Conservation (phyloP, 305 asterid genomes). For the Fraxinus ornus region DNA sequence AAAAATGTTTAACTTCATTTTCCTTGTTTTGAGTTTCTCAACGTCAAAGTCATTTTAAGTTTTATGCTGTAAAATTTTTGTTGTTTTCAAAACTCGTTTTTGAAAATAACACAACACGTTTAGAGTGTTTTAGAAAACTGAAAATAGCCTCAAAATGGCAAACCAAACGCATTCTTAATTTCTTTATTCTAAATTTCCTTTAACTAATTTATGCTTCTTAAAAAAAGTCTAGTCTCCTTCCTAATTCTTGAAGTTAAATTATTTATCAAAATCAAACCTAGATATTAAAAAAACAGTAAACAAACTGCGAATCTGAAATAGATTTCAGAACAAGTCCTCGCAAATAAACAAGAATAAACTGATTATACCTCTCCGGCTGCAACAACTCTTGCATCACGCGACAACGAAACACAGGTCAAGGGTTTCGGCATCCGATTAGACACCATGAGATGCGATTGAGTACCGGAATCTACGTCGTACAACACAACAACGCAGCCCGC, state of each 20-base stretch:
- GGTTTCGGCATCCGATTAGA: constrained; percentile 53
- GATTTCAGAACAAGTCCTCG: neutral
- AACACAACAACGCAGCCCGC: constrained; percentile 74
- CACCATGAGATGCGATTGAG: constrained; percentile 53
- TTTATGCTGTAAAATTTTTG: neutral
- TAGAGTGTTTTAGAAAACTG: neutral
- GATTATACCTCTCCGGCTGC: constrained; percentile 68
- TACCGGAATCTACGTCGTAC: constrained; percentile 43
- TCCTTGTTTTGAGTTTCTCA: neutral
- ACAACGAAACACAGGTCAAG: constrained; percentile 54
- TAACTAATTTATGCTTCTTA: neutral
- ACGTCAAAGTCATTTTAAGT: neutral
- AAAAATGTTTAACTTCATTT: neutral
- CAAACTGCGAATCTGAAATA: neutral
- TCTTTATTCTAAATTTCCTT: neutral
- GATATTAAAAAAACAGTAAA: neutral
- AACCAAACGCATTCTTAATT: neutral
- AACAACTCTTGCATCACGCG: constrained; percentile 41
- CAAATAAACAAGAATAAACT: constrained; percentile 3
- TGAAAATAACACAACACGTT: neutral
- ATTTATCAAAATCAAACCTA: neutral
- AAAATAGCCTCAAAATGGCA: neutral
- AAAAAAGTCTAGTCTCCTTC: neutral
- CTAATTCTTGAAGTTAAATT: neutral
- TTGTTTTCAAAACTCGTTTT: neutral